Conservation (phyloP, 208 protist genomes). For the Acanthamoeba royreba region DNA sequence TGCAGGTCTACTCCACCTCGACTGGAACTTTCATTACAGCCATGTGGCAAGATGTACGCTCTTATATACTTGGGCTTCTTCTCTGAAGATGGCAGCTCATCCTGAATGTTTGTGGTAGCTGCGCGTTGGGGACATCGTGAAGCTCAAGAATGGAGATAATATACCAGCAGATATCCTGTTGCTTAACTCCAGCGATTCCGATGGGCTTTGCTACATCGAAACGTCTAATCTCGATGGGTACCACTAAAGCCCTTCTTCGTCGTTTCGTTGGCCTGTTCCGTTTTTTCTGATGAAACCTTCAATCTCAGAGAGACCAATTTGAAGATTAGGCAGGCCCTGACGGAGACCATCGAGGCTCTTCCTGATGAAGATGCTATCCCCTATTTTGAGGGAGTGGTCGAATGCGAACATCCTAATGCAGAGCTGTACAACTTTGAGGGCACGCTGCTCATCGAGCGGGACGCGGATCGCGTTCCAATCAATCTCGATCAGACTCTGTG, state of each 20-base stretch:
- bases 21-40: neutral
- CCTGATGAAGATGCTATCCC: neutral
- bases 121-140: slow-evolving; percentile 67
- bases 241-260: no score
- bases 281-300: no score
- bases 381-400: neutral
- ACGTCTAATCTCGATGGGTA: slow-evolving; percentile 72
- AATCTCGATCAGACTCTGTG: neutral
- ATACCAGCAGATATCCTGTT: slow-evolving; percentile 71
- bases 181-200: slow-evolving; percentile 45
- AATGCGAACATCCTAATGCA: slow-evolving; percentile 77
- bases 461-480: neutral
- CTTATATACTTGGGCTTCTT: neutral
- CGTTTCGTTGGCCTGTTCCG: neutral
- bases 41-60: neutral
- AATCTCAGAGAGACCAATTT: slow-evolving; percentile 52
- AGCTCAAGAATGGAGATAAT: slow-evolving; percentile 46
- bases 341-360: neutral
- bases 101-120: no score
- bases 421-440: slow-evolving; percentile 77
- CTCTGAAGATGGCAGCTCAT: neutral
- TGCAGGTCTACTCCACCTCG: neutral
- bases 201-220: slow-evolving; percentile 71
- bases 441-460: neutral
- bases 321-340: neutral